These are phyloP conservation scores for Leishmania martiniquensis DNA, from an alignment of 208 protist species.

Conservation along the genomic window DNA sequence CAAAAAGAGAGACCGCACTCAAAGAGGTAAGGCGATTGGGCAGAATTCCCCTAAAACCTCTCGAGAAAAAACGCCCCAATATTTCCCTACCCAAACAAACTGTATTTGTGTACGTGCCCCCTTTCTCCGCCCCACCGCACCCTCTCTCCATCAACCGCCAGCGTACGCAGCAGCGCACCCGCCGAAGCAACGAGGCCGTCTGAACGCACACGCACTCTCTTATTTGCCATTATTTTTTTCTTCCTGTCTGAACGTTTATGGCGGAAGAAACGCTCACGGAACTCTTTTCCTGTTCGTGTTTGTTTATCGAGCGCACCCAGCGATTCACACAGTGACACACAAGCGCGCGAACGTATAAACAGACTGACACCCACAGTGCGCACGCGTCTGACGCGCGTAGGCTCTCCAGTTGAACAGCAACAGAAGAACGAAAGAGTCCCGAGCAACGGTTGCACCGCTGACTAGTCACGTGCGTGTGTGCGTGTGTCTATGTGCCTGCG, in stretches of 20 bases:
- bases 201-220: background rate
- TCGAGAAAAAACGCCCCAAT: background rate
- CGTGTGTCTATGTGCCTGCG: no score
- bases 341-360: background rate
- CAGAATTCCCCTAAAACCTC: background rate
- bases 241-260: background rate
- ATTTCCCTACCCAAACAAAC: background rate
- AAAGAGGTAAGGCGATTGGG: background rate
- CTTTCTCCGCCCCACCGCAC: background rate
- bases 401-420: background rate
- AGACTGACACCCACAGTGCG: background rate
- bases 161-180: background rate
- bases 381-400: background rate
- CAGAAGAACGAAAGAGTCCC: no score
- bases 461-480: background rate
- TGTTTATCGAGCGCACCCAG: background rate
- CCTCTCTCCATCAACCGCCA: constrained; percentile 1
- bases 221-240: background rate
- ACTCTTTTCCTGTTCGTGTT: background rate
- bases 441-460: background rate
- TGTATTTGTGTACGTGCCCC: constrained; percentile 1
- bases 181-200: background rate
- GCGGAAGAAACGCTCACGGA: background rate
- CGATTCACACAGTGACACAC: background rate
- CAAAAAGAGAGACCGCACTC: background rate